Conservation (phyloP, 495 filamentous ascomycete genomes). For the Immersiella caudata region DNA sequence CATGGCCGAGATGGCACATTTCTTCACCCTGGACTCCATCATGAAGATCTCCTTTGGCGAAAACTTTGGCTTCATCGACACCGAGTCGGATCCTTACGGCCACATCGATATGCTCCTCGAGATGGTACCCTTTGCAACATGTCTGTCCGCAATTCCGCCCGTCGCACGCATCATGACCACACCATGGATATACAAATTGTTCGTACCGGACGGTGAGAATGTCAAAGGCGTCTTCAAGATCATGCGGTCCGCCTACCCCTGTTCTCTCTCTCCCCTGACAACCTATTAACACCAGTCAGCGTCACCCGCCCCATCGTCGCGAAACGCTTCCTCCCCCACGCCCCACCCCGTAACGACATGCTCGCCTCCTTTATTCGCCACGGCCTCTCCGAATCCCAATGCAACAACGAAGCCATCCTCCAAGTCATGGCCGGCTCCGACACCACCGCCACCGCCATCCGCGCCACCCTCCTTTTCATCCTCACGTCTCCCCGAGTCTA, state of each 20-base stretch:
- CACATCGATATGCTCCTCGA: conserved; percentile 48
- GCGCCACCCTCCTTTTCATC: conserved; percentile 55
- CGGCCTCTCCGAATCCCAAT: conserved; percentile 9
- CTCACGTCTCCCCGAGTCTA: conserved; percentile 51
- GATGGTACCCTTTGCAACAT: conserved; percentile 31
- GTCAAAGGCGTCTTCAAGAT: neutral
- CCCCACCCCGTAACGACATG: neutral
- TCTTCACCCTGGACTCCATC: conserved; percentile 57
- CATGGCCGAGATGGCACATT: conserved; percentile 46
- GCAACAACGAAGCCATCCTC: conserved; percentile 3
- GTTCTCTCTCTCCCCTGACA: neutral
- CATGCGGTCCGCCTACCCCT: neutral
- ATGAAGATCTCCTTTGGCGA: conserved; percentile 55
- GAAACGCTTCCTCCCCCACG: neutral
- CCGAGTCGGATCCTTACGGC: conserved; percentile 53
- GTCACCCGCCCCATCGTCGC: neutral
- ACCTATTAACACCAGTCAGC: neutral
- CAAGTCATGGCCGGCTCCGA: conserved; percentile 52
- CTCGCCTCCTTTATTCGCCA: conserved; percentile 12
- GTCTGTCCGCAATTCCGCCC: conserved; percentile 36
- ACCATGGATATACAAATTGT: conserved; percentile 53
- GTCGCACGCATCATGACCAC: conserved; percentile 34
- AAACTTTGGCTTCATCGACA: conserved; percentile 50
- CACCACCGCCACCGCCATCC: conserved; percentile 61
- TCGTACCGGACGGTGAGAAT: conserved; percentile 49